phyloP scores from a whole-genome alignment of 371 early-diverging fungal genomes.

The Mycotypha africana region DNA sequence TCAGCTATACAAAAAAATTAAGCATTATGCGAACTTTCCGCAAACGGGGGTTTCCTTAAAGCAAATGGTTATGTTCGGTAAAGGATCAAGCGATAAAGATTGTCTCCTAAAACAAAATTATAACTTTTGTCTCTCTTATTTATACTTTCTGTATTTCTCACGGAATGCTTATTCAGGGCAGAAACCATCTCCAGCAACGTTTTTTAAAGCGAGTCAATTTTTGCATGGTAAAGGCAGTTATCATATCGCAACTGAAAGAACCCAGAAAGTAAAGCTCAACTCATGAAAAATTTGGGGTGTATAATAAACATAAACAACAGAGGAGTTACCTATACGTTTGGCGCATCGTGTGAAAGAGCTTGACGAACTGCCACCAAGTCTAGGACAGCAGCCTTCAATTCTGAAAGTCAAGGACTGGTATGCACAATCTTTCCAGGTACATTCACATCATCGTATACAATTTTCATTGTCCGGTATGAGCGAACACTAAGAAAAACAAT shows the following conservation, averaged over 20 bases:
- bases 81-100: not conserved
- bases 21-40: slow-evolving; percentile 72
- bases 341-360: slow-evolving; percentile 95
- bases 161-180: slow-evolving; percentile 60
- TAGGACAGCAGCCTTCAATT: slow-evolving; percentile 90
- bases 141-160: too few species aligned
- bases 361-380: slow-evolving; percentile 80
- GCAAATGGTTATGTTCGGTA: slow-evolving; percentile 53
- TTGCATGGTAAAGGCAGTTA: slow-evolving; percentile 73
- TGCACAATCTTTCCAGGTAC: slow-evolving; percentile 84
- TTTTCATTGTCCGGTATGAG: too few species aligned
- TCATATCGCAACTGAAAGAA: too few species aligned
- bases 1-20: slow-evolving; percentile 66
- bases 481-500: too few species aligned
- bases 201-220: slow-evolving; percentile 90
- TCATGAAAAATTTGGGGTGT: not conserved
- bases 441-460: not conserved
- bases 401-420: slow-evolving; percentile 93
- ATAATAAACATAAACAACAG: slow-evolving; percentile 16
- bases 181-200: slow-evolving; percentile 72
- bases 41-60: slow-evolving; percentile 90
- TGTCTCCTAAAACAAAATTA: too few species aligned
- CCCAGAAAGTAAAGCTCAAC: too few species aligned
- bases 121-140: not conserved
- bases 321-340: slow-evolving; percentile 94